Evolutionary conservation across 768 basidiomycete species (phyloP).

Genomic region (Psilocybe tampanensis): DNA sequence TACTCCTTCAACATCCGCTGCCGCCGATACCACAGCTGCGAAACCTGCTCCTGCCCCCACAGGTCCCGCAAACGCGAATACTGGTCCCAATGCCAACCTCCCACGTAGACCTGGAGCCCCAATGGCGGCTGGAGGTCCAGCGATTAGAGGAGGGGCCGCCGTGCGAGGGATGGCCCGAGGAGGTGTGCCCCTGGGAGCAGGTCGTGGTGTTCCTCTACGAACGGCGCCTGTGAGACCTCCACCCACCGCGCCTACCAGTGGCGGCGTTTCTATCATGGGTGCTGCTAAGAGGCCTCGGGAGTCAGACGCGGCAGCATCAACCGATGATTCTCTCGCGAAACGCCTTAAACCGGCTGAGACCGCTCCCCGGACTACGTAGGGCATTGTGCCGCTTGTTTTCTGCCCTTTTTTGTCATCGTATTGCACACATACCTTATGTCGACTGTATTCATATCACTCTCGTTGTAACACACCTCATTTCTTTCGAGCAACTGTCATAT

Average conservation of each 20-base stretch:
- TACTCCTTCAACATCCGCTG: constrained; percentile 15
- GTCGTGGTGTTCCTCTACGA: constrained; percentile 34
- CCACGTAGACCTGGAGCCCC: constrained; percentile 32
- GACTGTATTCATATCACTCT: not conserved
- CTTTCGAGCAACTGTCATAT: no score
- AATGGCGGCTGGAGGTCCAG: constrained; percentile 20
- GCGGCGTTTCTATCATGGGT: constrained; percentile 61
- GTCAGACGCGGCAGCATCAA: constrained; percentile 37
- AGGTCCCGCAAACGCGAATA: not conserved
- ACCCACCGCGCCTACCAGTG: constrained; percentile 31
- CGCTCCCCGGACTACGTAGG: constrained; percentile 15
- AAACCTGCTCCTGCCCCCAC: not conserved
- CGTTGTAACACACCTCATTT: no score
- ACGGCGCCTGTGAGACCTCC: constrained; percentile 26
- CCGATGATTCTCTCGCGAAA: constrained; percentile 66
- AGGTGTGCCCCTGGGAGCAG: constrained; percentile 35
- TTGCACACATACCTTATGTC: not conserved
- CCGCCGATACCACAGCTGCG: constrained; percentile 13
- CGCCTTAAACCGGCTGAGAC: constrained; percentile 60
- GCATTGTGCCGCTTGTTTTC: not conserved
- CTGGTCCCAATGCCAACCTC: constrained; percentile 15
- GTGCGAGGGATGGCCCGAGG: constrained; percentile 24
- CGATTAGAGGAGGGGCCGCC: constrained; percentile 17
- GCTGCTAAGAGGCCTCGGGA: constrained; percentile 73
- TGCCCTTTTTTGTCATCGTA: not conserved